Percentiles rank a stretch among this genome's conserved stretches.
phyloP scores from a whole-genome alignment of 768 basidiomycete species.

The Pisolithus tinctorius region DNA sequence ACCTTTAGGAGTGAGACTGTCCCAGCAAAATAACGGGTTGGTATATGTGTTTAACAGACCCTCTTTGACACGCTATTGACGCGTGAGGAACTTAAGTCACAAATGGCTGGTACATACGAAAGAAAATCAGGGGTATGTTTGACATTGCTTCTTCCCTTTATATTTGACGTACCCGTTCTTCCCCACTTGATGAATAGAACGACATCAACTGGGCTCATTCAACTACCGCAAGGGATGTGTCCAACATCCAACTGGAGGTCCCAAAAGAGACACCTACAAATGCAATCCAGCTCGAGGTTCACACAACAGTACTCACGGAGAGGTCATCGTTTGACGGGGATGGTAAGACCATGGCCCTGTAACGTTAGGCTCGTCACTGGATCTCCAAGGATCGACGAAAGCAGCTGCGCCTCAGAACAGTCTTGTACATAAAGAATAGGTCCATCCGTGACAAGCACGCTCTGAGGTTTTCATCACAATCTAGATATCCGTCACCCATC shows the following conservation, averaged over 20 bases:
- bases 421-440: too few relatives aligned
- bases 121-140: background rate
- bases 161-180: background rate
- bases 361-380: too few relatives aligned
- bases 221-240: background rate
- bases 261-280: background rate
- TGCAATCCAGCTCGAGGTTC: conserved; percentile 1
- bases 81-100: conserved; percentile 29
- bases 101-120: conserved; percentile 8
- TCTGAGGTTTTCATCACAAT: too few relatives aligned
- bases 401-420: too few relatives aligned
- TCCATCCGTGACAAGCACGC: too few relatives aligned
- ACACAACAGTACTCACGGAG: background rate
- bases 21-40: background rate
- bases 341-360: background rate
- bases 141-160: background rate
- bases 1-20: background rate
- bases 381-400: too few relatives aligned
- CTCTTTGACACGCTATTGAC: conserved; percentile 39
- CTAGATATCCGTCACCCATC: too few relatives aligned
- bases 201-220: background rate
- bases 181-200: background rate
- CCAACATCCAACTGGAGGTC: conserved; percentile 1
- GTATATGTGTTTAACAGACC: conserved; percentile 22
- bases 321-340: conserved; percentile 1